A percentile compares a stretch with the other conserved stretches of the same genome.
phyloP scores from a whole-genome alignment of 163 green algal genomes.

The Prototheca wickerhamii region DNA sequence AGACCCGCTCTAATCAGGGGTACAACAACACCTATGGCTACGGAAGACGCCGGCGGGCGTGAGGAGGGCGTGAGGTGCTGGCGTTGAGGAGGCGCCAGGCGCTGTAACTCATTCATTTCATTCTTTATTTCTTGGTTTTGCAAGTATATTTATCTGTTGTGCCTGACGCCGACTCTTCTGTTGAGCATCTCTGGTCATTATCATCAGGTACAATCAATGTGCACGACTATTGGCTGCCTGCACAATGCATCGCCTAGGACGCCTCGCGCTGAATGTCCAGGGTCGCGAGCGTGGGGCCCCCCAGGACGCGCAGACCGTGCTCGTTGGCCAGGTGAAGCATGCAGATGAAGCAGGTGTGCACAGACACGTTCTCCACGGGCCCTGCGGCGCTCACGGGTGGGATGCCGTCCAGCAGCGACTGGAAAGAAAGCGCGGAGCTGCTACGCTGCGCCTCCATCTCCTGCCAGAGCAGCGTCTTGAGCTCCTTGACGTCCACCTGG shows the following conservation, averaged over 20 bases:
- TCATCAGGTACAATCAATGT: neutral
- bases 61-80: too few species aligned
- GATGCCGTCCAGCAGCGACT: conserved; percentile 40
- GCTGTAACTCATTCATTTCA: too few species aligned
- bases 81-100: too few species aligned
- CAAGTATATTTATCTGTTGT: neutral
- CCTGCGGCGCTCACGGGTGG: conserved; percentile 40
- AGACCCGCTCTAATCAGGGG: neutral
- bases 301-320: conserved; percentile 55
- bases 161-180: neutral
- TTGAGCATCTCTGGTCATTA: neutral
- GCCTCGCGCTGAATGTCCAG: conserved; percentile 12
- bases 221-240: neutral
- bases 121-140: neutral
- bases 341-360: conserved; percentile 96
- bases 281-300: conserved; percentile 13
- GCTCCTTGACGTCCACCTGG: conserved; percentile 80
- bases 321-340: conserved; percentile 94
- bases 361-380: conserved; percentile 57
- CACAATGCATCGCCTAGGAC: neutral
- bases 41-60: too few species aligned
- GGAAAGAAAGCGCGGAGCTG: neutral
- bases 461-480: conserved; percentile 64
- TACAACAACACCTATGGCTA: conserved; percentile 3
- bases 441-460: conserved; percentile 23